A percentile compares a stretch with the other conserved stretches of the same genome.
Evolutionary conservation across 768 basidiomycete species (phyloP).

Genomic region (Boletus vermiculosoides): DNA sequence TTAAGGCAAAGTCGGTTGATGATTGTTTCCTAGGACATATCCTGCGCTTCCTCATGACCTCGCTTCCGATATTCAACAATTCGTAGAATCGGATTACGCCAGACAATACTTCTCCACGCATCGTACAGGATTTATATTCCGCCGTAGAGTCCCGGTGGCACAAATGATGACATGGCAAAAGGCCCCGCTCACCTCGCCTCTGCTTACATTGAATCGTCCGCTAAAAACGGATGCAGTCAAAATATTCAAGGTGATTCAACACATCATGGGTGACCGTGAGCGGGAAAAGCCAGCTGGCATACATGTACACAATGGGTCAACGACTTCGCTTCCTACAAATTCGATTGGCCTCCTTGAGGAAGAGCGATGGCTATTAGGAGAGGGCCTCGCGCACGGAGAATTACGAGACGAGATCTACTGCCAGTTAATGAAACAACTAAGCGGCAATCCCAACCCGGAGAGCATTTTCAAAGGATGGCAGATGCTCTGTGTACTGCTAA

Average conservation of each 20-base stretch:
- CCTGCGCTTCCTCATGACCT: conserved; percentile 79
- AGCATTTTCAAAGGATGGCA: conserved; percentile 93
- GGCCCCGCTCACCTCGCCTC: conserved; percentile 65
- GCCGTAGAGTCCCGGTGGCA: conserved; percentile 74
- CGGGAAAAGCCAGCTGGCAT: conserved; percentile 58
- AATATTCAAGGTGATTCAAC: conserved; percentile 87
- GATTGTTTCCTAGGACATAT: conserved; percentile 51
- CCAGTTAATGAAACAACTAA: conserved; percentile 90
- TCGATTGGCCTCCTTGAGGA: conserved; percentile 64
- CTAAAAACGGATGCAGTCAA: conserved; percentile 78
- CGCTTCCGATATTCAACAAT: conserved; percentile 81
- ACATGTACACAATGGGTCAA: conserved; percentile 44
- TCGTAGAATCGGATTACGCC: conserved; percentile 84
- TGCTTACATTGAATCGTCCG: conserved; percentile 65
- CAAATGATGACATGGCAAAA: conserved; percentile 95
- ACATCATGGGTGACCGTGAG: conserved; percentile 91
- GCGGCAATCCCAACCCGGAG: conserved; percentile 78
- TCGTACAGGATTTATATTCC: conserved; percentile 85
- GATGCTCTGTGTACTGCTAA: conserved; percentile 83
- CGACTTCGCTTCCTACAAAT: conserved; percentile 43
- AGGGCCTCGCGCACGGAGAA: conserved; percentile 78
- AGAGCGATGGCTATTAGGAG: conserved; percentile 80
- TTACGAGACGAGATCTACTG: conserved; percentile 92
- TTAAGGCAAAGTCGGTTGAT: background rate
- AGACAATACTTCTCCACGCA: conserved; percentile 87